A percentile compares a stretch with the other conserved stretches of the same genome.
These are phyloP conservation scores for Suhomyces xylopsoci DNA, from an alignment of 805 yeast genomes.

Conservation along the genomic window DNA sequence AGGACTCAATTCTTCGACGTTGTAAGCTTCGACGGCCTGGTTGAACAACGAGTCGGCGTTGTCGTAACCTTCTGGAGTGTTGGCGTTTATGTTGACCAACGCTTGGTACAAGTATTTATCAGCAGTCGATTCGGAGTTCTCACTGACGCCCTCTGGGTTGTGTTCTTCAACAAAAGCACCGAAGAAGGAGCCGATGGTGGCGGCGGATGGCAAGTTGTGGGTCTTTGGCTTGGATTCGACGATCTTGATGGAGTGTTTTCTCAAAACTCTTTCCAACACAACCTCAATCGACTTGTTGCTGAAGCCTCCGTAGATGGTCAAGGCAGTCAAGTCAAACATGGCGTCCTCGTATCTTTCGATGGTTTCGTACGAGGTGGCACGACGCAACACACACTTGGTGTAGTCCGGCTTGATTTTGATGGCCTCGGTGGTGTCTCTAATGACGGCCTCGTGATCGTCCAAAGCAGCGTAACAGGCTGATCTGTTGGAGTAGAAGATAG, in stretches of 20 bases:
- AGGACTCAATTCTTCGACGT: constrained; percentile 28
- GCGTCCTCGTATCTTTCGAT: constrained; percentile 78
- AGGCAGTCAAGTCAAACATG: constrained; percentile 85
- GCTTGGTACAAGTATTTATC: constrained; percentile 66
- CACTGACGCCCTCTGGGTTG: constrained; percentile 46
- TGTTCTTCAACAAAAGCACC: constrained; percentile 72
- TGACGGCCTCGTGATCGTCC: constrained; percentile 75
- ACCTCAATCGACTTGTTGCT: constrained; percentile 73
- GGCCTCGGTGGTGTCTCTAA: constrained; percentile 85
- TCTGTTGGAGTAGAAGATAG: constrained; percentile 90
- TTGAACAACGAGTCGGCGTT: constrained; percentile 55
- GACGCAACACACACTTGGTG: constrained; percentile 85
- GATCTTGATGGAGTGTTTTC: constrained; percentile 70
- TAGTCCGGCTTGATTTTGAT: constrained; percentile 84
- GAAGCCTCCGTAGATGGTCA: constrained; percentile 82
- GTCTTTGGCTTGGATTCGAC: constrained; percentile 55
- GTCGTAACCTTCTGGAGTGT: constrained; percentile 58
- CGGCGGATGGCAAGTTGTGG: constrained; percentile 71
- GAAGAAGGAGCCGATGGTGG: constrained; percentile 81
- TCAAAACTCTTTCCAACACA: constrained; percentile 82
- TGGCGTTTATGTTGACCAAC: constrained; percentile 49
- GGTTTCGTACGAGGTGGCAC: constrained; percentile 89
- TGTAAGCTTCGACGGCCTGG: constrained; percentile 56
- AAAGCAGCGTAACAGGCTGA: constrained; percentile 92
- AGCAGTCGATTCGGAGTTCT: constrained; percentile 56